phyloP scores from a whole-genome alignment of 768 basidiomycete species.

The Russula sp. region DNA sequence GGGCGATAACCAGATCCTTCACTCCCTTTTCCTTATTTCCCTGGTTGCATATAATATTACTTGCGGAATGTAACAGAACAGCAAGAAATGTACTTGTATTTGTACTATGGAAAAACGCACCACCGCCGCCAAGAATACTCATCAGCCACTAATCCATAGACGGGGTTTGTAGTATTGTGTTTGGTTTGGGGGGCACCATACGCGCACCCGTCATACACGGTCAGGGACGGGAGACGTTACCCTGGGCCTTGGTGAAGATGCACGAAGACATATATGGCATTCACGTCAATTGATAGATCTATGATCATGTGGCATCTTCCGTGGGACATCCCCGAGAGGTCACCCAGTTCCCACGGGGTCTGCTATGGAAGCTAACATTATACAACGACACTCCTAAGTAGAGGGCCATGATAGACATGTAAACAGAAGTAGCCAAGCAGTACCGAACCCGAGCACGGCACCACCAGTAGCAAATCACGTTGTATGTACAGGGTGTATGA shows the following conservation, averaged over 20 bases:
- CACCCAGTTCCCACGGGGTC: background rate
- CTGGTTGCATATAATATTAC: no score
- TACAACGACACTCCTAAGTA: constrained; percentile 8
- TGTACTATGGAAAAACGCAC: background rate
- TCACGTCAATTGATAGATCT: background rate
- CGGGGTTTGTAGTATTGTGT: background rate
- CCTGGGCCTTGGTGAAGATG: background rate
- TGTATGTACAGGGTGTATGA: constrained; percentile 6
- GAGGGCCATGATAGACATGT: constrained; percentile 6
- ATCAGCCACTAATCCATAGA: background rate
- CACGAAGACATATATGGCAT: background rate
- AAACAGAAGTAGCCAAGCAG: background rate
- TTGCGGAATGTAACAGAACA: background rate
- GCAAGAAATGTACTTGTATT: background rate
- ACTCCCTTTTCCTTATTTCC: no score
- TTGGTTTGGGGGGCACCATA: background rate
- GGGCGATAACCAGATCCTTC: background rate
- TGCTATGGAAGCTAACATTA: background rate
- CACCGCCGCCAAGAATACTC: background rate
- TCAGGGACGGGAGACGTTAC: background rate
- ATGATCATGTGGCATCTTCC: background rate
- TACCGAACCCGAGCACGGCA: background rate
- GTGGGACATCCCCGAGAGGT: background rate
- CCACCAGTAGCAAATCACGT: background rate
- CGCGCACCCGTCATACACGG: background rate